Percentiles rank a stretch among this genome's conserved stretches.
Evolutionary conservation across 2,329 filamentous ascomycete species (phyloP).

Genomic region (Pseudogymnoascus sp.): DNA sequence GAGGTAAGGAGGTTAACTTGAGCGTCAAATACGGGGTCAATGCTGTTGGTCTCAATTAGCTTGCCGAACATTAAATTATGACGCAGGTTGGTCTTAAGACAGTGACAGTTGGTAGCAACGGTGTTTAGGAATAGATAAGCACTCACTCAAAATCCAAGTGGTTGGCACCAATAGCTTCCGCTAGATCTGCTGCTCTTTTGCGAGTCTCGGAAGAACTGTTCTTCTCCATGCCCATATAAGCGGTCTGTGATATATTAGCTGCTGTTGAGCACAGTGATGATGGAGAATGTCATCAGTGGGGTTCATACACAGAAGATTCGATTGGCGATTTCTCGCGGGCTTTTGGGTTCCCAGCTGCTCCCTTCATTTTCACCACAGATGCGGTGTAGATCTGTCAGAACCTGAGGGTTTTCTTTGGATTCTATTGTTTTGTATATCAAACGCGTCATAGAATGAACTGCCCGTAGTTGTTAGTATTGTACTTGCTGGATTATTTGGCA

Average conservation of each 20-base stretch:
- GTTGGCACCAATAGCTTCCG: constrained; percentile 51
- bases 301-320: constrained; percentile 40
- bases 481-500: background rate
- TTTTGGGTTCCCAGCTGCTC: constrained; percentile 33
- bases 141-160: constrained; percentile 58
- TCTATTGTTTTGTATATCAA: background rate
- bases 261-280: background rate
- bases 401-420: constrained; percentile 40
- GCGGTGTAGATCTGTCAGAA: constrained; percentile 43
- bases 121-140: background rate
- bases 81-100: background rate
- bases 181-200: constrained; percentile 54
- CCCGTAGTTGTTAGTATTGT: background rate
- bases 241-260: constrained; percentile 36
- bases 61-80: background rate
- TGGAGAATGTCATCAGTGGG: background rate
- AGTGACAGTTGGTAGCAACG: background rate
- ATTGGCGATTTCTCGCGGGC: constrained; percentile 49
- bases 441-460: constrained; percentile 5
- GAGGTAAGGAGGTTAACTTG: constrained; percentile 51
- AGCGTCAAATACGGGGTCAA: constrained; percentile 58
- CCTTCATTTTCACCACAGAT: constrained; percentile 43
- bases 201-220: constrained; percentile 61
- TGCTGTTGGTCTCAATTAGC: constrained; percentile 28
- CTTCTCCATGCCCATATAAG: constrained; percentile 61